These are phyloP conservation scores for Paramecium caudatum DNA, from an alignment of 73 alveolate species.

Conservation along the genomic window DNA sequence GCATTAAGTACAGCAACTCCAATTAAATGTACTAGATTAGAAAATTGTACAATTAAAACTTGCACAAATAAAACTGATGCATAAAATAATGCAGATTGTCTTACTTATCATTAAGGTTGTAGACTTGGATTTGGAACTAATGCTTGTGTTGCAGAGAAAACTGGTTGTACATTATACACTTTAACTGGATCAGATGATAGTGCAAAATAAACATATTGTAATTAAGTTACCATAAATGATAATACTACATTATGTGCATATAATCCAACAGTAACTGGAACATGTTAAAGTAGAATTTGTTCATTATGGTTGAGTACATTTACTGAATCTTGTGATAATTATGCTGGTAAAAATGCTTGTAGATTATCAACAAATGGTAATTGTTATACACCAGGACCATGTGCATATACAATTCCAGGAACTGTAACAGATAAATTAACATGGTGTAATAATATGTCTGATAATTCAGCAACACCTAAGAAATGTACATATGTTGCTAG, in stretches of 20 bases:
- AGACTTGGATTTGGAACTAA: background rate
- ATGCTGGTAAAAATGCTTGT: background rate
- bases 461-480: background rate
- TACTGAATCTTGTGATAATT: background rate
- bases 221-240: background rate
- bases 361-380: background rate
- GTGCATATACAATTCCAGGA: background rate
- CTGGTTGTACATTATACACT: background rate
- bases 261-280: background rate
- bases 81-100: background rate
- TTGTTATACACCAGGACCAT: background rate
- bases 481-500: background rate
- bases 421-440: background rate
- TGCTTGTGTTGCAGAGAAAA: background rate
- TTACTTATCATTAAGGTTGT: background rate
- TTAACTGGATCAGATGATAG: background rate
- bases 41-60: background rate
- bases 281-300: background rate
- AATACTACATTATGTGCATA: background rate
- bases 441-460: conserved; percentile 5
- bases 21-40: conserved; percentile 36
- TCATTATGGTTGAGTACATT: conserved; percentile 19
- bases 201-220: background rate
- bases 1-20: background rate
- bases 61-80: background rate